A percentile compares a stretch with the other conserved stretches of the same genome.
These are phyloP conservation scores for Sequoiadendron giganteum DNA, from an alignment of 75 land plant species.

Conservation along the genomic window DNA sequence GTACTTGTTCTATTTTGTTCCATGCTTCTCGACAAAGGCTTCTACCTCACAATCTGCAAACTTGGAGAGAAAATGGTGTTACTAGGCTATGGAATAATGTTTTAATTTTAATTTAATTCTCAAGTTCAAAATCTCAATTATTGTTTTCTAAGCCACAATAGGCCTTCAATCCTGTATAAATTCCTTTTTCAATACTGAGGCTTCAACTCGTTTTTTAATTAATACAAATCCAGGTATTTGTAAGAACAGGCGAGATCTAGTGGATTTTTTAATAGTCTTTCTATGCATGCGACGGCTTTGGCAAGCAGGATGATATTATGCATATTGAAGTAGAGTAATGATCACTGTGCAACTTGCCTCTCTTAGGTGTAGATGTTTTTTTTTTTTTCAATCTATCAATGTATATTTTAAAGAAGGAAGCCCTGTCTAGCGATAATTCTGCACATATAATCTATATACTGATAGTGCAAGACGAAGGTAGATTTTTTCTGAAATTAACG, in stretches of 20 bases:
- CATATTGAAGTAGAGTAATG: not conserved
- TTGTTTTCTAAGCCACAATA: not conserved
- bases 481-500: not conserved
- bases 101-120: no score
- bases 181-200: not conserved
- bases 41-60: not conserved
- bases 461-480: not conserved
- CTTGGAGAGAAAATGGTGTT: not conserved
- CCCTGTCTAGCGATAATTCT: not conserved
- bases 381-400: not conserved
- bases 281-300: not conserved
- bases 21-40: not conserved
- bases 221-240: not conserved
- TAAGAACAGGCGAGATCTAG: not conserved
- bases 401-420: not conserved
- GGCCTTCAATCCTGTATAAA: not conserved
- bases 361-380: not conserved
- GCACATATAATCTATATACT: not conserved
- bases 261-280: not conserved
- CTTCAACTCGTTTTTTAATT: not conserved
- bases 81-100: not conserved
- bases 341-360: not conserved
- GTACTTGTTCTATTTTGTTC: not conserved
- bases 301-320: not conserved
- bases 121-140: not conserved